Percentiles rank a stretch among this genome's conserved stretches.
Conservation (phyloP, 306 rosid genomes). For the Notholithocarpus densiflorus region DNA sequence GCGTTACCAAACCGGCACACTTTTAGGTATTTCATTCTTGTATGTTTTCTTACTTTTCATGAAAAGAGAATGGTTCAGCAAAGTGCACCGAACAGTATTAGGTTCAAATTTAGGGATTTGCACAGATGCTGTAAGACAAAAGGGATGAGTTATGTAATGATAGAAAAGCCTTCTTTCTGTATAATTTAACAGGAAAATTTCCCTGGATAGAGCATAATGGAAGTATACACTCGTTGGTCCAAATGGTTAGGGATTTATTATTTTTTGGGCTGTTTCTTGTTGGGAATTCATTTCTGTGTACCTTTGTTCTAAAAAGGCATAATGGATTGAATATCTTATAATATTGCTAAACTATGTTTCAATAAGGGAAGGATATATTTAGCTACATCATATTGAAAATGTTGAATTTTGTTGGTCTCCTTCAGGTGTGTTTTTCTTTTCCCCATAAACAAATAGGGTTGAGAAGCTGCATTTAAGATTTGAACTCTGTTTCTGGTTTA, state of each 20-base stretch:
- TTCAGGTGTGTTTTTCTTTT: not conserved
- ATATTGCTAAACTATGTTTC: not conserved
- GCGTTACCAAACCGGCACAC: too few relatives aligned
- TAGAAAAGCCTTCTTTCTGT: not conserved
- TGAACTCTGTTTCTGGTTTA: constrained; percentile 3
- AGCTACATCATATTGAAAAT: not conserved
- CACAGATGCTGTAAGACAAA: not conserved
- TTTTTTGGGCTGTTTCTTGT: not conserved
- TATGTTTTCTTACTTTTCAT: not conserved
- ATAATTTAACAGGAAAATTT: not conserved
- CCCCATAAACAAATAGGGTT: not conserved
- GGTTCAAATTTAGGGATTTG: not conserved
- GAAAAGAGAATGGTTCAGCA: not conserved
- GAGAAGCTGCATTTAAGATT: not conserved
- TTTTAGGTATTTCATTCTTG: not conserved
- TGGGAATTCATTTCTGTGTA: not conserved
- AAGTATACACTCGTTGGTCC: not conserved
- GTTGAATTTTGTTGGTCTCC: not conserved
- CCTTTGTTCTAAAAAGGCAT: not conserved
- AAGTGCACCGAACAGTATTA: not conserved
- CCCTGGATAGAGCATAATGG: not conserved
- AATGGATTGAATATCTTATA: not conserved
- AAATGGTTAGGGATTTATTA: not conserved
- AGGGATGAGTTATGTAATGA: not conserved
- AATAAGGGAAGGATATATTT: not conserved